phyloP scores from a whole-genome alignment of 169 alveolate species.

The Cryptosporidium meleagridis region DNA sequence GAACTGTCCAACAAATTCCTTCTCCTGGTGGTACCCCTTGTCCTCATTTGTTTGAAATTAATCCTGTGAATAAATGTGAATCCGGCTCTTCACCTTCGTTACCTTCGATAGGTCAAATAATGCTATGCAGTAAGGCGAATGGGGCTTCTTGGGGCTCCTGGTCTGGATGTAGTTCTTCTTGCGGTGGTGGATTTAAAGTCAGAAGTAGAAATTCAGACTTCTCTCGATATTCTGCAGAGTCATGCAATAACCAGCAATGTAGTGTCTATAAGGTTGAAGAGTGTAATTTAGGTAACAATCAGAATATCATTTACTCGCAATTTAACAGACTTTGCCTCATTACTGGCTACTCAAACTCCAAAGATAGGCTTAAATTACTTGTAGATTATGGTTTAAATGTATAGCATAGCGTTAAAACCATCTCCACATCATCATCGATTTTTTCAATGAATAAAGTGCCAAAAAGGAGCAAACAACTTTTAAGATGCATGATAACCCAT shows the following conservation, averaged over 20 bases:
- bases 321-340: conserved; percentile 42
- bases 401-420: background rate
- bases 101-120: too few species aligned
- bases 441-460: background rate
- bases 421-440: background rate
- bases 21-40: conserved; percentile 56
- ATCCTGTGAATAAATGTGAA: background rate
- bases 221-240: background rate
- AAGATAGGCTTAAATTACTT: conserved; percentile 18
- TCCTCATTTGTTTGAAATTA: conserved; percentile 31
- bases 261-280: conserved; percentile 21
- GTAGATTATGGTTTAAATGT: background rate
- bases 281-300: background rate
- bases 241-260: conserved; percentile 9
- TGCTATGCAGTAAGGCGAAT: too few species aligned
- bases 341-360: conserved; percentile 23
- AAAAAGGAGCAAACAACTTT: too few species aligned
- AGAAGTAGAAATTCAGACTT: background rate
- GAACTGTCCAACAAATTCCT: conserved; percentile 55
- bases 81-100: too few species aligned
- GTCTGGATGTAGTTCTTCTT: conserved; percentile 14
- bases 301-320: background rate
- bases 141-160: conserved; percentile 63
- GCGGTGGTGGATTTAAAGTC: conserved; percentile 48
- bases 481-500: background rate